phyloP scores from a whole-genome alignment of 2,329 filamentous ascomycete genomes.

The Scortechinia acanthostroma region DNA sequence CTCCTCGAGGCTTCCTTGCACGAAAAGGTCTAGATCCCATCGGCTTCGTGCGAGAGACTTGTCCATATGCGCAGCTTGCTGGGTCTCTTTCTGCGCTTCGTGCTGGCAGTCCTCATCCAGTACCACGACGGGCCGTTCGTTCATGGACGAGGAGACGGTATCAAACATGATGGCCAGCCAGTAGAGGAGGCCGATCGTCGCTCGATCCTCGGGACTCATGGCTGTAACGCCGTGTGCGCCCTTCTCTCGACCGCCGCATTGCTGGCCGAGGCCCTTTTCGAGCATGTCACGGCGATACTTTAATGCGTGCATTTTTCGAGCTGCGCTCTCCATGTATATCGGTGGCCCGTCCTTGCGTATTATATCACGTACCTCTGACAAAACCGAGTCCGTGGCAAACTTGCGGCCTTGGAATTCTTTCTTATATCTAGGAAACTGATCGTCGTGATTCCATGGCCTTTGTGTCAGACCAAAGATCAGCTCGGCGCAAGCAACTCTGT shows the following conservation, averaged over 20 bases:
- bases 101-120: background rate
- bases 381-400: background rate
- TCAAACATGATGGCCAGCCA: constrained; percentile 55
- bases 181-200: constrained; percentile 44
- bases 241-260: constrained; percentile 5
- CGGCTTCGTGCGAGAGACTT: too few relatives aligned
- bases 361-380: constrained; percentile 6
- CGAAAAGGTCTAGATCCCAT: background rate
- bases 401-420: too few relatives aligned
- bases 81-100: background rate
- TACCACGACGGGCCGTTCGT: constrained; percentile 15
- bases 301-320: constrained; percentile 26
- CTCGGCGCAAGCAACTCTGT: constrained; percentile 4
- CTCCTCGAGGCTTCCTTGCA: background rate
- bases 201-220: constrained; percentile 25
- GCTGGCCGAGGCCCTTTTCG: background rate
- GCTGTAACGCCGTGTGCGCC: constrained; percentile 12
- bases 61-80: background rate
- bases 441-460: constrained; percentile 4
- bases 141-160: constrained; percentile 44
- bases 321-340: constrained; percentile 24
- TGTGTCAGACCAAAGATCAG: constrained; percentile 6
- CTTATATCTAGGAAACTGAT: too few relatives aligned
- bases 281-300: constrained; percentile 14
- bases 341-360: constrained; percentile 17